phyloP scores from a whole-genome alignment of 805 yeast genomes.

The Pichia exigua region DNA sequence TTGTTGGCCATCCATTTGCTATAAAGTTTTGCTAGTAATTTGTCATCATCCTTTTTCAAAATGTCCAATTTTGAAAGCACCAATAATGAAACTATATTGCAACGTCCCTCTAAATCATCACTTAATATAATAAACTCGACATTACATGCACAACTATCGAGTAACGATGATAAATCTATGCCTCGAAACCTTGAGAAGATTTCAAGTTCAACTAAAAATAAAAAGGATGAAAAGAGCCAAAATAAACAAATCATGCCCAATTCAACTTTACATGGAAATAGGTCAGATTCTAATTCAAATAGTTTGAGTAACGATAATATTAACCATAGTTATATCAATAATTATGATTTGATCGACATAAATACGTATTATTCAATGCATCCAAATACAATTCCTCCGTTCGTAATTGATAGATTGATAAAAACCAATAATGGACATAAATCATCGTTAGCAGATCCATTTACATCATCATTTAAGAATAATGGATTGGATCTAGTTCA shows the following conservation, averaged over 20 bases:
- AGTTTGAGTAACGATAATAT: neutral
- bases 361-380: slow-evolving; percentile 4
- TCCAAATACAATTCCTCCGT: slow-evolving; percentile 14
- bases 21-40: neutral
- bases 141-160: neutral
- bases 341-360: neutral
- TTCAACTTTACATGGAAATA: neutral
- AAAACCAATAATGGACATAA: neutral
- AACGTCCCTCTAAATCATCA: neutral
- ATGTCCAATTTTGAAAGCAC: neutral
- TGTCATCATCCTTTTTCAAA: neutral
- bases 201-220: neutral
- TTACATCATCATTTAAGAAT: slow-evolving; percentile 14
- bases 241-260: neutral
- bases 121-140: neutral
- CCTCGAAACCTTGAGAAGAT: neutral
- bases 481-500: slow-evolving; percentile 4
- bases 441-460: slow-evolving; percentile 10
- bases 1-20: neutral
- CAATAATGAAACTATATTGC: neutral
- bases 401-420: slow-evolving; percentile 12
- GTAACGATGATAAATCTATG: neutral
- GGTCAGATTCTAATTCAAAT: neutral
- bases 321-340: neutral
- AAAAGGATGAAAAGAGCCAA: neutral